These are phyloP conservation scores for Rhodotorula babjevae DNA, from an alignment of 768 basidiomycete genomes.

Conservation along the genomic window DNA sequence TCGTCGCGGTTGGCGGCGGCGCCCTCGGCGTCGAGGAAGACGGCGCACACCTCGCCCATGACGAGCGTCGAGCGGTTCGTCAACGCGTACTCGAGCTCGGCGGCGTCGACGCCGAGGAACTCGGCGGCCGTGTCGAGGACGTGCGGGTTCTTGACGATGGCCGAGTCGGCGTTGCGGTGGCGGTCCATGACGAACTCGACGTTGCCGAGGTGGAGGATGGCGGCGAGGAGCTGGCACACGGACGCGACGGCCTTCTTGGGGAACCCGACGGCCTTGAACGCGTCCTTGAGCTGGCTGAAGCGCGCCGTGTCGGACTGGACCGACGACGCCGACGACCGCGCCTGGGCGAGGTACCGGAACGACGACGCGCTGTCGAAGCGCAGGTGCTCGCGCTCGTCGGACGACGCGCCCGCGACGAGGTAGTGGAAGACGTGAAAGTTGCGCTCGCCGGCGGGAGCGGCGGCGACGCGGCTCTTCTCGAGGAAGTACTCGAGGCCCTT, in stretches of 20 bases:
- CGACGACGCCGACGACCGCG: constrained; percentile 21
- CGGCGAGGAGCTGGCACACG: constrained; percentile 87
- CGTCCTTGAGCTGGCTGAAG: constrained; percentile 90
- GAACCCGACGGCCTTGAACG: constrained; percentile 85
- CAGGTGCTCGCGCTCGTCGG: constrained; percentile 83
- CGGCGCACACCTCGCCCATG: constrained; percentile 93
- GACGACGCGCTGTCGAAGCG: constrained; percentile 68
- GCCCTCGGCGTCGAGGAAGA: constrained; percentile 90
- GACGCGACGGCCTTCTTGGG: constrained; percentile 83
- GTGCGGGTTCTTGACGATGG: constrained; percentile 81
- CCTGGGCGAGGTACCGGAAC: constrained; percentile 66
- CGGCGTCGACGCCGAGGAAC: constrained; percentile 70
- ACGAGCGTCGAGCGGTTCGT: constrained; percentile 89
- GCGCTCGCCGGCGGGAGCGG: constrained; percentile 80
- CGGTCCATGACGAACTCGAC: constrained; percentile 85
- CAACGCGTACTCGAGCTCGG: constrained; percentile 65
- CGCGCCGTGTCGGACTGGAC: constrained; percentile 71
- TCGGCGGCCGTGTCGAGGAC: constrained; percentile 77
- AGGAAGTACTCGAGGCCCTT: constrained; percentile 97
- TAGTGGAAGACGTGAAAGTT: constrained; percentile 99
- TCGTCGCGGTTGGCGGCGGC: constrained; percentile 90
- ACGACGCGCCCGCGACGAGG: constrained; percentile 79
- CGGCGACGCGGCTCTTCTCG: constrained; percentile 82
- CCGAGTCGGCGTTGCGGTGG: constrained; percentile 79
- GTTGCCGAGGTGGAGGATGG: constrained; percentile 93